Conservation (phyloP, 2,329 filamentous ascomycete genomes). For the Phyllosticta citribraziliensis region DNA sequence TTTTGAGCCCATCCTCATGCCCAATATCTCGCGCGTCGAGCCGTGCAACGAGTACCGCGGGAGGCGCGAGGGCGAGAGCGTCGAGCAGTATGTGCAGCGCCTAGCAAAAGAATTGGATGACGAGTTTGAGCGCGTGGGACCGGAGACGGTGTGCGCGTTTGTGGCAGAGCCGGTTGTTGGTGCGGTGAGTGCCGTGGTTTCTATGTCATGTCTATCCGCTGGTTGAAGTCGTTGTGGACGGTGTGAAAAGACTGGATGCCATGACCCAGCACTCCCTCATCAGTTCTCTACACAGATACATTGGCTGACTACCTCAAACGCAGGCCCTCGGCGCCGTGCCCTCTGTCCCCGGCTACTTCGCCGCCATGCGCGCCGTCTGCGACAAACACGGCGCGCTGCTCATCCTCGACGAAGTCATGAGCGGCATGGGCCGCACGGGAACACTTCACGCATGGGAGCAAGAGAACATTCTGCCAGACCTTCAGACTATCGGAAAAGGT, state of each 20-base stretch:
- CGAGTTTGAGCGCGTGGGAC: constrained; percentile 55
- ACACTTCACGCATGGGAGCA: constrained; percentile 54
- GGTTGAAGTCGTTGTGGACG: neutral
- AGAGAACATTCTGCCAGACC: constrained; percentile 50
- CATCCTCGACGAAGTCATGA: constrained; percentile 75
- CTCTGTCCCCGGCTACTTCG: constrained; percentile 57
- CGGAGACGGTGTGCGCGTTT: constrained; percentile 60
- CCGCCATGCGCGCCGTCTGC: constrained; percentile 58
- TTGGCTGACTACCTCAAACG: too few species aligned
- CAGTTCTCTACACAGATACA: neutral
- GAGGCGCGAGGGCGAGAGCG: constrained; percentile 41
- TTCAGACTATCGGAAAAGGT: constrained; percentile 58
- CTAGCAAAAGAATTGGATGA: constrained; percentile 56
- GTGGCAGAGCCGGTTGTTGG: constrained; percentile 65
- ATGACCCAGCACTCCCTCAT: too few species aligned
- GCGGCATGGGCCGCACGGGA: constrained; percentile 51
- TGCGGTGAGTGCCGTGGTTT: constrained; percentile 40
- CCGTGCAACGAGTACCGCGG: constrained; percentile 58
- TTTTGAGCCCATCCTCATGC: constrained; percentile 50
- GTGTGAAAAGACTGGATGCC: too few species aligned
- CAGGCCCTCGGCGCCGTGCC: constrained; percentile 60
- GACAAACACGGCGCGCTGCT: constrained; percentile 61
- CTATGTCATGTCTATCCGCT: neutral
- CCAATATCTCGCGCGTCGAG: constrained; percentile 51
- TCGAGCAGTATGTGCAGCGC: constrained; percentile 49